A percentile compares a stretch with the other conserved stretches of the same genome.
These are phyloP conservation scores for Penicillium palitans DNA, from an alignment of 2,329 filamentous ascomycete genomes.

Conservation along the genomic window DNA sequence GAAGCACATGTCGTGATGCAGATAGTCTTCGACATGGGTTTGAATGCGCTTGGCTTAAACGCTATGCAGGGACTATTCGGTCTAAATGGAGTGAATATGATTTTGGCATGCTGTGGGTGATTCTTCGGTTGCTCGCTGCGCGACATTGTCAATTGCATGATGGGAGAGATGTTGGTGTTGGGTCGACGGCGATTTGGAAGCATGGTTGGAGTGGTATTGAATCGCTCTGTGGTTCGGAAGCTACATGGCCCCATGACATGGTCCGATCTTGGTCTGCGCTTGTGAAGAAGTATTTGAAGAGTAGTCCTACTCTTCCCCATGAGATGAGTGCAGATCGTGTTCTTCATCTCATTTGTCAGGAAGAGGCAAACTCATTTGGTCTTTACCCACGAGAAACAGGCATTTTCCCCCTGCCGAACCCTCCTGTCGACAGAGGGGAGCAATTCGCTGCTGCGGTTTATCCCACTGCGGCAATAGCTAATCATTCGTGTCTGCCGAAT, in stretches of 20 bases:
- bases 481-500: constrained; percentile 29
- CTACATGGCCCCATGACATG: constrained; percentile 33
- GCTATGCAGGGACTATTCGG: constrained; percentile 26
- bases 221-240: constrained; percentile 31
- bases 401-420: constrained; percentile 13
- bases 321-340: constrained; percentile 18
- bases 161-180: too few species aligned
- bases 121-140: constrained; percentile 33
- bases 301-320: constrained; percentile 19
- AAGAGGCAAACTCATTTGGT: constrained; percentile 30
- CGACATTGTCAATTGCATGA: constrained; percentile 12
- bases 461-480: constrained; percentile 26
- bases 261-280: constrained; percentile 29
- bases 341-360: constrained; percentile 28
- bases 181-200: constrained; percentile 10
- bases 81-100: constrained; percentile 34
- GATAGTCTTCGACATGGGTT: constrained; percentile 31
- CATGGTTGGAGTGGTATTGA: constrained; percentile 29
- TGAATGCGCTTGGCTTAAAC: constrained; percentile 34
- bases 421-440: constrained; percentile 19
- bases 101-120: constrained; percentile 39
- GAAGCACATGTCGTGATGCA: constrained; percentile 19
- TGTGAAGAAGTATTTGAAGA: constrained; percentile 34
- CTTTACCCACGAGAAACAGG: constrained; percentile 29
- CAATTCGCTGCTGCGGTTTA: constrained; percentile 29